Percentiles rank a stretch among this genome's conserved stretches.
phyloP scores from a whole-genome alignment of 2,329 filamentous ascomycete species.

The Colletotrichum gloeosporioides region DNA sequence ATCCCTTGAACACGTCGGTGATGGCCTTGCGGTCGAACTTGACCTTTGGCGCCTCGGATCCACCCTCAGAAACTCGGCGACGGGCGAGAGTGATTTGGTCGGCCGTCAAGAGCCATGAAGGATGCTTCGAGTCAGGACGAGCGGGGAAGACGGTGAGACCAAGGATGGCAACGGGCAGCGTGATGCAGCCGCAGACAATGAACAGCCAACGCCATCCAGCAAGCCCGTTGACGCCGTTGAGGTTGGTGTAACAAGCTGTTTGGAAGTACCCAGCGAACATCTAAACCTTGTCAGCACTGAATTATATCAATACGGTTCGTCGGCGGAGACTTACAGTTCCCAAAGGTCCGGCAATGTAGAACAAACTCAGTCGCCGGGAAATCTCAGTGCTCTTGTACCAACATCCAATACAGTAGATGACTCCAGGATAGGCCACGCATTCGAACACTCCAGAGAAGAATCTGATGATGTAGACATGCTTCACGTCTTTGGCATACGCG shows the following conservation, averaged over 20 bases:
- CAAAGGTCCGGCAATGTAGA: constrained; percentile 6
- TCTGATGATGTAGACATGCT: constrained; percentile 35
- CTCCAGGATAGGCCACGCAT: background rate
- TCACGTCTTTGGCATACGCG: constrained; percentile 32
- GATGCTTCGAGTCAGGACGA: constrained; percentile 31
- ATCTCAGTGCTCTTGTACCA: constrained; percentile 15
- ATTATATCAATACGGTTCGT: background rate
- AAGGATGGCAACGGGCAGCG: constrained; percentile 8
- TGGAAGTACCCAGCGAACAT: constrained; percentile 21
- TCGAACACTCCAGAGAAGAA: constrained; percentile 6
- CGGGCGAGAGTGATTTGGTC: constrained; percentile 29
- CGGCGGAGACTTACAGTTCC: background rate
- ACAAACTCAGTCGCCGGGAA: background rate
- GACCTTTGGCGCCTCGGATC: constrained; percentile 33
- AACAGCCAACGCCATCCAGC: constrained; percentile 21
- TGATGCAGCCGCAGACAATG: constrained; percentile 17
- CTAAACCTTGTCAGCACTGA: background rate
- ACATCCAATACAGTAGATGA: constrained; percentile 9
- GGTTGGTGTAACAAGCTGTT: constrained; percentile 10
- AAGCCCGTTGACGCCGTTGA: constrained; percentile 12
- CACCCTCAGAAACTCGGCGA: constrained; percentile 27
- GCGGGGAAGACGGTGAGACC: constrained; percentile 26
- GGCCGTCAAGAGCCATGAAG: constrained; percentile 31
- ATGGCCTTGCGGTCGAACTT: constrained; percentile 38
- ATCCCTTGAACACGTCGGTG: constrained; percentile 39